These are phyloP conservation scores for Hypericum androsaemum DNA, from an alignment of 345 rosid genomes.

Conservation along the genomic window DNA sequence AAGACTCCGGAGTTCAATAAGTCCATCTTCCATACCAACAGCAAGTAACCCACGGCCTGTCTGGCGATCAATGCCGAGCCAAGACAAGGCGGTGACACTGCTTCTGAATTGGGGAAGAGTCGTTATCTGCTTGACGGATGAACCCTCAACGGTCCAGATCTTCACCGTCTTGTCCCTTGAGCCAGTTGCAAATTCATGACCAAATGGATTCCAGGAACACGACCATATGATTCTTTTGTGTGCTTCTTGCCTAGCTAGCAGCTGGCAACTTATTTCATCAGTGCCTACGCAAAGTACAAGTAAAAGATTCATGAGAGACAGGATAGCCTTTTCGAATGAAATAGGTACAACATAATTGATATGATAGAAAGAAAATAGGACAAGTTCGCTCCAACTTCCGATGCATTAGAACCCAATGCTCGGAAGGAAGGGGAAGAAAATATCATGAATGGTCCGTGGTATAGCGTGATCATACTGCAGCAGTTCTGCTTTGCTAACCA, in stretches of 20 bases:
- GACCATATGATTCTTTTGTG: constrained; percentile 98
- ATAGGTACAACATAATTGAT: no score
- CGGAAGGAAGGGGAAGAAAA: no score
- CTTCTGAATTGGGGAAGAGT: constrained; percentile 56
- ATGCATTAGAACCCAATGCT: no score
- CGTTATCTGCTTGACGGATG: constrained; percentile 39
- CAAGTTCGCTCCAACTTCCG: no score
- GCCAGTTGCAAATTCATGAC: constrained; percentile 80
- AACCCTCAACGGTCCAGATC: constrained; percentile 57
- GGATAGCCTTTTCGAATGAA: no score
- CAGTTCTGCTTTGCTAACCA: no score
- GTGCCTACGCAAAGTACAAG: constrained; percentile 19
- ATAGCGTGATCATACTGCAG: no score
- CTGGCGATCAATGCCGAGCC: constrained; percentile 55
- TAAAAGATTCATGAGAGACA: not conserved
- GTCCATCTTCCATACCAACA: constrained; percentile 75
- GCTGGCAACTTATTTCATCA: constrained; percentile 37
- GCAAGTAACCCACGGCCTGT: constrained; percentile 49
- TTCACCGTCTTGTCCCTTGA: constrained; percentile 93
- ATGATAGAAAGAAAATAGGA: no score
- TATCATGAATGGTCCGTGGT: no score
- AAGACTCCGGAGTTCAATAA: constrained; percentile 60
- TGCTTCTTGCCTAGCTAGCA: constrained; percentile 67
- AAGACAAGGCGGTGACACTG: constrained; percentile 78
- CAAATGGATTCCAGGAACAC: constrained; percentile 90